Percentiles rank a stretch among this genome's conserved stretches.
phyloP scores from a whole-genome alignment of 2,329 filamentous ascomycete species.

The Stenocarpella maydis region DNA sequence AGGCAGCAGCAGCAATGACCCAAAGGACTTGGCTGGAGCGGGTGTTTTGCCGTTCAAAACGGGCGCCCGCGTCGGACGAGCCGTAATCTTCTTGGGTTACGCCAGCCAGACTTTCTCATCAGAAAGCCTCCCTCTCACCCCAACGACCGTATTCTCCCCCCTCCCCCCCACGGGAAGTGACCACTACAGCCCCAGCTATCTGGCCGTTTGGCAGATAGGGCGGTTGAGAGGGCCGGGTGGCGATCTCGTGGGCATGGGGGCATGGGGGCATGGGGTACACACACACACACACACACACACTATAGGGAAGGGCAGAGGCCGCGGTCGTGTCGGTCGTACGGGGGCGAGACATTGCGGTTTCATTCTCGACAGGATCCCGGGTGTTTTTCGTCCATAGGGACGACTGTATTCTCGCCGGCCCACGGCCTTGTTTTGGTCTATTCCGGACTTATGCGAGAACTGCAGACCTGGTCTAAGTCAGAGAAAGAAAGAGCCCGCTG shows the following conservation, averaged over 20 bases:
- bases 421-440: not conserved
- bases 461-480: not conserved
- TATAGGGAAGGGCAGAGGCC: not conserved
- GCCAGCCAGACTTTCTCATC: not conserved
- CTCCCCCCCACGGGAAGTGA: not conserved
- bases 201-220: not conserved
- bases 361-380: not conserved
- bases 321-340: constrained; percentile 5
- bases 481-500: not conserved
- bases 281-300: not conserved
- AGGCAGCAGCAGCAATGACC: not conserved
- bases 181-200: not conserved
- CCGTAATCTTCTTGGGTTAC: constrained; percentile 2
- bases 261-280: constrained; percentile 1
- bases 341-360: not conserved
- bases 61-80: constrained; percentile 5
- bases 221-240: not conserved
- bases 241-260: constrained; percentile 5
- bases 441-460: not conserved
- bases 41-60: not conserved
- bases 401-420: not conserved
- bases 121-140: not conserved
- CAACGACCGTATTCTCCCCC: not conserved
- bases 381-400: not conserved
- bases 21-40: not conserved